Conservation (phyloP, 192 early-diverging fungal genomes). For the Rhizoclosmatium sp. region DNA sequence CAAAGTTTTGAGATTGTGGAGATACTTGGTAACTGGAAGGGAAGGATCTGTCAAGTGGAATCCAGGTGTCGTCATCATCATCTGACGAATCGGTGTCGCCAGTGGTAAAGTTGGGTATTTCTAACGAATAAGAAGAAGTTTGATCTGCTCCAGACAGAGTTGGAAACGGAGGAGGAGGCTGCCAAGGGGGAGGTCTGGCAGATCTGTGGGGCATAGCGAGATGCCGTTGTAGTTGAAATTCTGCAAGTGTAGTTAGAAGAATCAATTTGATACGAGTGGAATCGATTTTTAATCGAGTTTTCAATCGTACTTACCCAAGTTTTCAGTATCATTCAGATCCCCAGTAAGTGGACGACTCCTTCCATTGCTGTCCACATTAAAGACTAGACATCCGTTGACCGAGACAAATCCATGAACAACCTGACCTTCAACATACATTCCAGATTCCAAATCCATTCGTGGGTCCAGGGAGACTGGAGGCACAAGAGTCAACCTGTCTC, state of each 20-base stretch:
- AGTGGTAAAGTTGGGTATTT: not conserved
- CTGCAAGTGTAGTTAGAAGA: no score
- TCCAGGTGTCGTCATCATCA: constrained; percentile 23
- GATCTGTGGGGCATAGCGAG: no score
- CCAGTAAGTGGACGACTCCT: no score
- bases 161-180: not conserved
- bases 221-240: no score
- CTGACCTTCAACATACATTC: constrained; percentile 4
- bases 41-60: constrained; percentile 2
- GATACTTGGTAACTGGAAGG: not conserved
- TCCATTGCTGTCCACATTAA: not conserved
- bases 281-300: no score
- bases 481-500: not conserved
- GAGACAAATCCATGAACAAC: not conserved
- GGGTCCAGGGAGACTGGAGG: constrained; percentile 10
- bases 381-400: not conserved
- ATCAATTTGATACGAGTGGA: no score
- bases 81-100: not conserved
- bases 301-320: no score
- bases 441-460: constrained; percentile 14
- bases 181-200: not conserved
- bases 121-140: constrained; percentile 7
- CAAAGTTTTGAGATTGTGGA: no score
- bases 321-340: no score
- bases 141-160: not conserved